phyloP scores from a whole-genome alignment of 352 stramenopile genomes.

The Peronospora farinosa region DNA sequence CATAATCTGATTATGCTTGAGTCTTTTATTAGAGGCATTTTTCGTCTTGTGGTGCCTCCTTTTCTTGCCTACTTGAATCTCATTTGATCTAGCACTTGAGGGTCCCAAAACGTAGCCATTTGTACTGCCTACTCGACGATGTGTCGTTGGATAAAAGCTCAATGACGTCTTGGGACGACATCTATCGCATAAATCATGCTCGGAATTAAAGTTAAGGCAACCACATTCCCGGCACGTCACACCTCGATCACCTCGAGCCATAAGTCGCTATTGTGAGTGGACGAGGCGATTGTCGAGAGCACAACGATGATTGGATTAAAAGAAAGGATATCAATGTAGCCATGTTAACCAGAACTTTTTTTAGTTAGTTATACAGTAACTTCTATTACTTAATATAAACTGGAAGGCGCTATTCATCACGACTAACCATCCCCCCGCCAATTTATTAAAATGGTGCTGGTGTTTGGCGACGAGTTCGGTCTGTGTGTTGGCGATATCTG shows the following conservation, averaged over 20 bases:
- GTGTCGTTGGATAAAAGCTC: constrained; percentile 11
- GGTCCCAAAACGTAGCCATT: not conserved
- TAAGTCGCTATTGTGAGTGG: constrained; percentile 1
- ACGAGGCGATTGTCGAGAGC: not conserved
- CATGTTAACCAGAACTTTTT: not conserved
- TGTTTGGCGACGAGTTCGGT: too few species aligned
- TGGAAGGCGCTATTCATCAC: too few species aligned
- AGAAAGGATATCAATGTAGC: constrained; percentile 6
- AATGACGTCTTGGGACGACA: constrained; percentile 20
- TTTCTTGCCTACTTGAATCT: constrained; percentile 9
- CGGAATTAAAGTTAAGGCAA: constrained; percentile 40
- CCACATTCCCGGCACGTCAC: constrained; percentile 39
- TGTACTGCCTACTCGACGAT: too few species aligned
- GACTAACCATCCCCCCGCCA: too few species aligned
- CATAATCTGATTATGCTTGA: not conserved
- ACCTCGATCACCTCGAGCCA: constrained; percentile 15
- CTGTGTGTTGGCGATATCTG: too few species aligned
- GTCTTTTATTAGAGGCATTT: constrained; percentile 5
- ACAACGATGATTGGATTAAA: constrained; percentile 9
- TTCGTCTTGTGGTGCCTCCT: constrained; percentile 2
- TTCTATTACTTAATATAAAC: too few species aligned
- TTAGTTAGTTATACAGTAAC: too few species aligned
- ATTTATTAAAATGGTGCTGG: too few species aligned
- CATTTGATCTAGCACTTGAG: not conserved
- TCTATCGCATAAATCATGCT: constrained; percentile 26